Evolutionary conservation across 257 asterid genomes (phyloP).

Genomic region (Solanum peruvianum): DNA sequence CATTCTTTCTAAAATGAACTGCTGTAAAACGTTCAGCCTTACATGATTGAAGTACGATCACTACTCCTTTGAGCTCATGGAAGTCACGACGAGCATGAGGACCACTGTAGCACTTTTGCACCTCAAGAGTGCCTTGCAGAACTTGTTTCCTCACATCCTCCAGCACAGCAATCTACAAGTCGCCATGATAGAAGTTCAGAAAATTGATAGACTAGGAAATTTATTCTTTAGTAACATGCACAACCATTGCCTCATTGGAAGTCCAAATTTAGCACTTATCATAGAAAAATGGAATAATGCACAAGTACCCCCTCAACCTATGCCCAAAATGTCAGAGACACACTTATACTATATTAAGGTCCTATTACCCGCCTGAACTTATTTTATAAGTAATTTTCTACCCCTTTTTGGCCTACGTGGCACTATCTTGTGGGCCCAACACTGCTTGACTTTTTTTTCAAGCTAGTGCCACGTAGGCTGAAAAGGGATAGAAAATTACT

Average conservation of each 20-base stretch:
- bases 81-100: constrained; percentile 41
- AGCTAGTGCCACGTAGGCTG: too few relatives aligned
- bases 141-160: constrained; percentile 59
- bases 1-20: background rate
- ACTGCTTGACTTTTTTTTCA: too few relatives aligned
- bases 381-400: too few relatives aligned
- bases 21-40: constrained; percentile 7
- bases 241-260: background rate
- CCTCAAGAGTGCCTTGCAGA: constrained; percentile 57
- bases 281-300: background rate
- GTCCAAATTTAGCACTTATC: background rate
- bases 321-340: too few relatives aligned
- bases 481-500: too few relatives aligned
- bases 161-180: constrained; percentile 50
- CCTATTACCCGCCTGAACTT: too few relatives aligned
- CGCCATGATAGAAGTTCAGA: background rate
- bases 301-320: too few relatives aligned
- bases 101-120: constrained; percentile 52
- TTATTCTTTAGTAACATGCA: background rate
- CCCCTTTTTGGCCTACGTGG: too few relatives aligned
- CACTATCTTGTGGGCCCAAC: too few relatives aligned
- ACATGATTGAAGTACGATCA: constrained; percentile 73
- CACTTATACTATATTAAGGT: too few relatives aligned
- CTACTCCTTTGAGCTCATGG: constrained; percentile 51
- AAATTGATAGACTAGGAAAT: background rate